Evolutionary conservation across 768 basidiomycete species (phyloP), one percentile per base, ranked within the genome.

Genomic region (Calvatia gigantea): DNA sequence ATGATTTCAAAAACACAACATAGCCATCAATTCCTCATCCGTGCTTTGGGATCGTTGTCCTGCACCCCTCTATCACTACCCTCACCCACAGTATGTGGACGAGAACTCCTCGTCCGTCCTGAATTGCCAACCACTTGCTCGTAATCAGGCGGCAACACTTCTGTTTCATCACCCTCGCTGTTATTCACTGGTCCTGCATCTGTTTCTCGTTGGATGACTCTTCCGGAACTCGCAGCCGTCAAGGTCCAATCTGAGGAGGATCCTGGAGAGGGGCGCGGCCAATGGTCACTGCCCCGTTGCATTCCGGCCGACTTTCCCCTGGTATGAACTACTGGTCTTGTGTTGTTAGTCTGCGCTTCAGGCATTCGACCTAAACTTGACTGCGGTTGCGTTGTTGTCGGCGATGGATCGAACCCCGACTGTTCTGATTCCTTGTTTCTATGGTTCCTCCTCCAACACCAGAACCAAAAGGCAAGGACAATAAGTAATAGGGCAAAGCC

Each of bases 61-160:
- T n/a, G n/a, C 9, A 37, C 35, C 12, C 17, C 17, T 37, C 35
- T n/a, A 14, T n/a, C 35, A 37, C 4, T 14, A n/a, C 17, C 17
- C 15, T 37, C 35, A n/a, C 7, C 17, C 1, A 37, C 17, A 5
- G 35, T 37, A 37, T 1, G 14, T n/a, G 17, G 35, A n/a, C 17
- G 35, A 37, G 1, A n/a, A 7, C 35, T n/a, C 8, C 35, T 37
- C 35, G 14, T 37, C 27, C 25, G n/a, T 27, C 43, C 27, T 25
- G 11, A 21, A 25, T 25, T 21, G 11, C 4, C 8, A 32, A 70
- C 67, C 2, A 70, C 62, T 47, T 69, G 61, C 2, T 64, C 65
- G 49, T 69, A 71, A 25, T 66, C 66, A 8, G 69, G 69, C 1
- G 69, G 69, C 0, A 69, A 62, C 7, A 61, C 65, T 23, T 63